These are phyloP conservation scores for Amylocystis lapponica DNA, from an alignment of 768 basidiomycete genomes.

Conservation along the genomic window DNA sequence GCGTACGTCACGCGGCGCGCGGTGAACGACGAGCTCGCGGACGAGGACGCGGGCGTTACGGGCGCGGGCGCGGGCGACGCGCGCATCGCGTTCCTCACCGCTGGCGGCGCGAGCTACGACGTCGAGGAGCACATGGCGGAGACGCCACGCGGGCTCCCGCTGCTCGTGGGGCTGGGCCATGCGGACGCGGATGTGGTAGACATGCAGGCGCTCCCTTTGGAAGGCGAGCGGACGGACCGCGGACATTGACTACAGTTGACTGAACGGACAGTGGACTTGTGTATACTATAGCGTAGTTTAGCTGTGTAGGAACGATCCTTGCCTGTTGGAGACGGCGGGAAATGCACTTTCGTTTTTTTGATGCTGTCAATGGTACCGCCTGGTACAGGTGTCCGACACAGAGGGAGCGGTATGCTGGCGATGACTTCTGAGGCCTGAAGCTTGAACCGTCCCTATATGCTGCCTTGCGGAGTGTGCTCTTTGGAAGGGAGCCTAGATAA, in stretches of 20 bases:
- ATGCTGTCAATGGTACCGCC: too few species aligned
- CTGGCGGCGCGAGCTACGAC: constrained; percentile 17
- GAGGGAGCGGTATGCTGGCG: background rate
- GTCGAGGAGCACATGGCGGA: constrained; percentile 17
- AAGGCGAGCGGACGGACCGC: background rate
- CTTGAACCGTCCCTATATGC: too few species aligned
- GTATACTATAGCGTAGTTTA: too few species aligned
- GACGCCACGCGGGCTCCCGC: constrained; percentile 1
- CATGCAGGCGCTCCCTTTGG: too few species aligned
- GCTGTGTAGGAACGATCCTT: background rate
- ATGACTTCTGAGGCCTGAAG: too few species aligned
- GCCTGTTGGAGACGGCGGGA: background rate
- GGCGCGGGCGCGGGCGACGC: constrained; percentile 41
- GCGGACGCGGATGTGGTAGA: too few species aligned
- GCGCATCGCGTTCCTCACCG: constrained; percentile 45
- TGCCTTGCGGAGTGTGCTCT: too few species aligned
- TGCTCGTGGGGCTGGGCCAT: constrained; percentile 12
- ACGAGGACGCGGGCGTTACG: constrained; percentile 39
- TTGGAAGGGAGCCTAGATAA: too few species aligned
- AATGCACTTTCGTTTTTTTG: background rate
- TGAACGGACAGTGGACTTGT: too few species aligned
- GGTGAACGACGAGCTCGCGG: constrained; percentile 49
- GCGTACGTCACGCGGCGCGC: constrained; percentile 69
- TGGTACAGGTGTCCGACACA: too few species aligned
- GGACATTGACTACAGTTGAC: too few species aligned